phyloP scores from a whole-genome alignment of 2,329 filamentous ascomycete genomes.

The Phaeophleospora eucalypticola region DNA sequence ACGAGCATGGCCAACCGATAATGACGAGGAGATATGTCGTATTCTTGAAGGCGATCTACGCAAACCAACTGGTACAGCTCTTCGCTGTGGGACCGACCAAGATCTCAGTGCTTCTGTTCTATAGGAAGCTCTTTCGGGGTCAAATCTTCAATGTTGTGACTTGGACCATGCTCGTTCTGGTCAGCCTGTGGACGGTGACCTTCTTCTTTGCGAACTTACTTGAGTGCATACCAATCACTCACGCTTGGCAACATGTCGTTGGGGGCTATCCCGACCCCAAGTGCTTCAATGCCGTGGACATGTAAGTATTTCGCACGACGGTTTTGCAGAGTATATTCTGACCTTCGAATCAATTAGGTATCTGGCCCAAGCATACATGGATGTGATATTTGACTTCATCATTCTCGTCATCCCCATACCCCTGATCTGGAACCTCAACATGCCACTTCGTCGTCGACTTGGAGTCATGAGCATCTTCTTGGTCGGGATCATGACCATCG shows the following conservation, averaged over 20 bases:
- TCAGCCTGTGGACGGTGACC: background rate
- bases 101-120: background rate
- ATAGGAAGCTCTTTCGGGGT: background rate
- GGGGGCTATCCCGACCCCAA: background rate
- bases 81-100: background rate
- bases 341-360: too few relatives aligned
- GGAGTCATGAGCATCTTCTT: background rate
- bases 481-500: background rate
- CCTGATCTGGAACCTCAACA: background rate
- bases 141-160: background rate
- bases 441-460: background rate
- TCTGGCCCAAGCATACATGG: background rate
- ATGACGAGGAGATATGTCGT: background rate
- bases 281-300: background rate
- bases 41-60: background rate
- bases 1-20: background rate
- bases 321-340: too few relatives aligned
- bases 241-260: background rate
- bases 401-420: conserved; percentile 3
- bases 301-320: too few relatives aligned
- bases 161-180: background rate
- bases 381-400: background rate
- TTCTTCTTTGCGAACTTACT: background rate
- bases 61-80: background rate
- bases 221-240: background rate